Base-by-base conservation (phyloP, 2,329 filamentous ascomycete genomes). In the Neonectria faginata region DNA sequence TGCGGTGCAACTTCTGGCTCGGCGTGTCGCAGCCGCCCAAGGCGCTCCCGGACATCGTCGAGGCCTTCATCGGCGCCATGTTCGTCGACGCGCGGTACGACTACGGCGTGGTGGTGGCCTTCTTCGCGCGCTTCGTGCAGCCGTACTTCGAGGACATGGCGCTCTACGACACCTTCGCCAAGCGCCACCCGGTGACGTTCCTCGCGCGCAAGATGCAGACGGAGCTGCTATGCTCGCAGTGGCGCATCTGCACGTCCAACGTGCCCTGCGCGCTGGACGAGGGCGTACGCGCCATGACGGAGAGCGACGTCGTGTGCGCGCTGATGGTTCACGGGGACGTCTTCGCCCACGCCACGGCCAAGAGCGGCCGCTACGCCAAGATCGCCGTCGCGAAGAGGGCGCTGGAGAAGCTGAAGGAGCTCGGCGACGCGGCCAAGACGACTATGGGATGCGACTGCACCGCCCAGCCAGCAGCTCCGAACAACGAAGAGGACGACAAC, bases 41-140 rank as follows among this genome's bases (percentile, higher is more conserved):
- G 73, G 85, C 81, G 57, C 87, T 98, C 6, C 88, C 94, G 0
- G 96, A 99, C 77, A 88, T 97, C 41, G 84, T 98, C 3, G 96
- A 99, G 82, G 89, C 95, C 0, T 96, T 94, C 72, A 81, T 97
- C 3, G 96, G 94, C 1, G 95, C 95, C 20, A 85, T 97, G 22
- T 98, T 98, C 76, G 91, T 99, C 11, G 96, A 99, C 78, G 91
- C 92, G 0, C 83, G 85, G 50, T 98, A 95, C 79, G 82, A 96
- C 74, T 97, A 91, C 77, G 77, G 77, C 12, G 84, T 89, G 18
- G 91, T 98, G 1, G 88, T 91, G 67, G 75, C 76, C 0, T 98
- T 99, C 80, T 97, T 97, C 78, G 79, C 88, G n/a, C 76, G 73
- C 14, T 89, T 94, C 67, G 86, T 98, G 60, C 85, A 86, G 61